A percentile compares a stretch with the other conserved stretches of the same genome.
Evolutionary conservation across 2,329 filamentous ascomycete species (phyloP).

Genomic region (Chalaropsis thielavioides): DNA sequence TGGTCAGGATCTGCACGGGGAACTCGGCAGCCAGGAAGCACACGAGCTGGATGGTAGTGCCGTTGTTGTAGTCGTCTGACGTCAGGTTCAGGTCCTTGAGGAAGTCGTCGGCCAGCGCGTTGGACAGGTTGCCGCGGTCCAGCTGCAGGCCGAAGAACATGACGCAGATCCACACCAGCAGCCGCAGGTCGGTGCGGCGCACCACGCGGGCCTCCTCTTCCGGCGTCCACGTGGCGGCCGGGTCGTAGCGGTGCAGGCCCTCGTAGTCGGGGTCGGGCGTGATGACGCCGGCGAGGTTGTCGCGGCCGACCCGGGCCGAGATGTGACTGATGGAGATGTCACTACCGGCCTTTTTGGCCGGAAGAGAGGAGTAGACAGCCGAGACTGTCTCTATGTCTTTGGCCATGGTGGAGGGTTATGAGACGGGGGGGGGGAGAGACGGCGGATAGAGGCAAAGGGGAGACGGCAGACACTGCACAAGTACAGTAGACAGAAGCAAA

Average conservation of each 20-base stretch:
- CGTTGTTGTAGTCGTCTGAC: conserved; percentile 43
- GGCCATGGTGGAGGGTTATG: neutral
- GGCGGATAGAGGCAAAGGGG: neutral
- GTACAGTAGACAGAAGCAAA: neutral
- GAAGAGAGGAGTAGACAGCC: neutral
- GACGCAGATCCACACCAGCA: conserved; percentile 31
- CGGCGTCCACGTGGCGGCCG: conserved; percentile 34
- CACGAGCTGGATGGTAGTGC: conserved; percentile 41
- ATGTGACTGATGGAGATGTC: conserved; percentile 5
- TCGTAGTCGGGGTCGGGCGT: conserved; percentile 27
- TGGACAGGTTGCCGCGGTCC: conserved; percentile 48
- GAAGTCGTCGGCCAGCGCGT: conserved; percentile 48
- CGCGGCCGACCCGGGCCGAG: conserved; percentile 9
- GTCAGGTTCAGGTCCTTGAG: conserved; percentile 37
- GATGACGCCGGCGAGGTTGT: conserved; percentile 18
- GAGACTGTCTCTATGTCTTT: conserved; percentile 14
- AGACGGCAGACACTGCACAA: neutral
- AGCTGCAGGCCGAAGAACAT: conserved; percentile 50
- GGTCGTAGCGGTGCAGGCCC: conserved; percentile 30
- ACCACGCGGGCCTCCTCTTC: conserved; percentile 43
- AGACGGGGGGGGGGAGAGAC: neutral
- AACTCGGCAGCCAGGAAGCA: conserved; percentile 42
- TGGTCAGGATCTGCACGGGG: conserved; percentile 43
- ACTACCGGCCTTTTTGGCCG: neutral
- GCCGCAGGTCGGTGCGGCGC: conserved; percentile 29